Conservation (phyloP, 257 asterid species). For the Nemophila menziesii region DNA sequence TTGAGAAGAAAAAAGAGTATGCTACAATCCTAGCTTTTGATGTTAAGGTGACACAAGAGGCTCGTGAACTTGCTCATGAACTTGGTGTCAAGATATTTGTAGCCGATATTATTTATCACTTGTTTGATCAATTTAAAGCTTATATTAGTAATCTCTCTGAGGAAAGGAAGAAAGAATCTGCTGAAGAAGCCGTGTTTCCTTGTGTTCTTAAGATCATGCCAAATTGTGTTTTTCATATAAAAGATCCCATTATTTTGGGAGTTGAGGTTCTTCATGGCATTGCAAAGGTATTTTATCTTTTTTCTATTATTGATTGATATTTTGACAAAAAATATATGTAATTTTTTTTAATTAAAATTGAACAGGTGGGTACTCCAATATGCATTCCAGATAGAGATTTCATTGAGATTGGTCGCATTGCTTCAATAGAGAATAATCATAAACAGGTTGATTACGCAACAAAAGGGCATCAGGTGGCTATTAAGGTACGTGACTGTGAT, state of each 20-base stretch:
- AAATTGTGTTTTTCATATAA: conserved; percentile 70
- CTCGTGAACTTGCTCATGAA: conserved; percentile 86
- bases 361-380: conserved; percentile 66
- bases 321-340: no score
- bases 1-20: conserved; percentile 89
- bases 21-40: conserved; percentile 92
- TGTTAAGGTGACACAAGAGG: conserved; percentile 84
- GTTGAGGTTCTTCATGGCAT: conserved; percentile 81
- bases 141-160: conserved; percentile 86
- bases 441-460: conserved; percentile 80
- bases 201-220: conserved; percentile 90
- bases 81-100: conserved; percentile 71
- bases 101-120: conserved; percentile 85
- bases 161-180: conserved; percentile 84
- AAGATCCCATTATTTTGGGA: conserved; percentile 94
- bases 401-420: conserved; percentile 77
- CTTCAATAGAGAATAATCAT: conserved; percentile 87
- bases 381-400: conserved; percentile 83
- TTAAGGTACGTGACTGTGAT: conserved; percentile 86
- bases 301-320: conserved; percentile 1
- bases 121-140: conserved; percentile 92
- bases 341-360: no score
- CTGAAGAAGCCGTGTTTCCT: conserved; percentile 94
- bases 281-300: conserved; percentile 49
- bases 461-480: conserved; percentile 86